Evolutionary conservation across 2,329 filamentous ascomycete species (phyloP).

Genomic region (Pestalotiopsis sp.): DNA sequence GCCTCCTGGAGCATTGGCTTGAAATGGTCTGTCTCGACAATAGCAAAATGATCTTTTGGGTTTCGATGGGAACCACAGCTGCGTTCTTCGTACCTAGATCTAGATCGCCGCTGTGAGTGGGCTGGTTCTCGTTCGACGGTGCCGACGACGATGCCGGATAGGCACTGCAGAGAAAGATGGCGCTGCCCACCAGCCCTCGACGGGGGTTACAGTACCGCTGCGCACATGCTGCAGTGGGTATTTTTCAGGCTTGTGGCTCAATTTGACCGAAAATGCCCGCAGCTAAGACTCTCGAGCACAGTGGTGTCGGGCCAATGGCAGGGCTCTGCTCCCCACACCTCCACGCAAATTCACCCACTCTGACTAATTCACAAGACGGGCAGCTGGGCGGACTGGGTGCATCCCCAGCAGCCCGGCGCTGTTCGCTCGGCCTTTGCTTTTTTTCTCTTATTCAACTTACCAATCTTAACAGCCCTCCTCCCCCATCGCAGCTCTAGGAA

Average conservation of each 20-base stretch:
- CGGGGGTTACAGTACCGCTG: background rate
- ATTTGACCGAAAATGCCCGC: conserved; percentile 4
- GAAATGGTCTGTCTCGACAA: too few species aligned
- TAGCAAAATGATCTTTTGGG: too few species aligned
- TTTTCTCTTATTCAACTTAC: conserved; percentile 2
- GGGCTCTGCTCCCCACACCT: background rate
- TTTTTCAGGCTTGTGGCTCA: background rate
- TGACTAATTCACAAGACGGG: conserved; percentile 9
- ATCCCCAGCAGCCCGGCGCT: conserved; percentile 1
- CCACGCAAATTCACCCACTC: conserved; percentile 5
- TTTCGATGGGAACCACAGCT: too few species aligned
- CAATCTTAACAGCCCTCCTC: conserved; percentile 6
- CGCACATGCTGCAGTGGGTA: background rate
- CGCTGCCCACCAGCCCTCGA: background rate
- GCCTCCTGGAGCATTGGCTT: too few species aligned
- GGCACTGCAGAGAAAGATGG: background rate
- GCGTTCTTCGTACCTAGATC: background rate
- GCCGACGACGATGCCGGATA: background rate
- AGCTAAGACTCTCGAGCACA: background rate
- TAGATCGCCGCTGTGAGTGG: background rate
- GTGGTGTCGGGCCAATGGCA: background rate
- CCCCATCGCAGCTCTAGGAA: background rate
- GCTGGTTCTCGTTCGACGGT: background rate
- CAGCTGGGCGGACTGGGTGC: background rate
- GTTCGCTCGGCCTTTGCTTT: conserved; percentile 9